Conservation (phyloP, 1,284 basidiomycete genomes). For the Naganishia cerealis region DNA sequence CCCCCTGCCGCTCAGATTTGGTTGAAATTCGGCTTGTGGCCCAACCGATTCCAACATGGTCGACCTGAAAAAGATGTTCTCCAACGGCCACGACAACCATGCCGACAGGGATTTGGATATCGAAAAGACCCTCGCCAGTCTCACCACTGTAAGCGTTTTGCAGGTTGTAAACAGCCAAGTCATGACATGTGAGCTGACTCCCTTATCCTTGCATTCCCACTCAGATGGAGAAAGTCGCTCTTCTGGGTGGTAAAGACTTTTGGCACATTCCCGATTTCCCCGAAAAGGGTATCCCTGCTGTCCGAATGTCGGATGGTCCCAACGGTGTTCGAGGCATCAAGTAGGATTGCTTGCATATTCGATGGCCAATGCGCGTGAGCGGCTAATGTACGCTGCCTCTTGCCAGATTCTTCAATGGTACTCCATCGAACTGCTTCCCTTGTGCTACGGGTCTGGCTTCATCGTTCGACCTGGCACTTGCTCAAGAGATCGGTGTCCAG, state of each 20-base stretch:
- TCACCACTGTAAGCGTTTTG: constrained; percentile 22
- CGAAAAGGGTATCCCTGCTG: constrained; percentile 62
- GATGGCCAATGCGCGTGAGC: constrained; percentile 54
- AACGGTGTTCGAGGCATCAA: constrained; percentile 65
- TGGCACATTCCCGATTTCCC: constrained; percentile 65
- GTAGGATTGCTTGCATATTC: constrained; percentile 64
- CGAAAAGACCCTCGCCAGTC: constrained; percentile 31
- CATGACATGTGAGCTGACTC: neutral
- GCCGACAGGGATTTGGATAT: constrained; percentile 30
- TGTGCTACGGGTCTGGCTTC: constrained; percentile 41
- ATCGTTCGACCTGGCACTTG: constrained; percentile 56
- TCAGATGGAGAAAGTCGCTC: constrained; percentile 63
- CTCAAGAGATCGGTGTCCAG: constrained; percentile 62
- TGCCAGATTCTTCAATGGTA: constrained; percentile 38
- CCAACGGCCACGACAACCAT: constrained; percentile 5
- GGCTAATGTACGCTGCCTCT: constrained; percentile 29
- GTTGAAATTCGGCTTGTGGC: neutral
- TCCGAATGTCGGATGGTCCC: constrained; percentile 44
- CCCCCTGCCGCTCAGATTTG: neutral
- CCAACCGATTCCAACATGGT: neutral
- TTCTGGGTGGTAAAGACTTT: constrained; percentile 63
- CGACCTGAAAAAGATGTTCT: constrained; percentile 13
- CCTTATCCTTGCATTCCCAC: too few species aligned
- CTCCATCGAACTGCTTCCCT: constrained; percentile 39
- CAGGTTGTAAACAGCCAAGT: neutral